Evolutionary conservation across 2,329 filamentous ascomycete genomes (phyloP).

Genomic region (Purpureocillium lavendulum): DNA sequence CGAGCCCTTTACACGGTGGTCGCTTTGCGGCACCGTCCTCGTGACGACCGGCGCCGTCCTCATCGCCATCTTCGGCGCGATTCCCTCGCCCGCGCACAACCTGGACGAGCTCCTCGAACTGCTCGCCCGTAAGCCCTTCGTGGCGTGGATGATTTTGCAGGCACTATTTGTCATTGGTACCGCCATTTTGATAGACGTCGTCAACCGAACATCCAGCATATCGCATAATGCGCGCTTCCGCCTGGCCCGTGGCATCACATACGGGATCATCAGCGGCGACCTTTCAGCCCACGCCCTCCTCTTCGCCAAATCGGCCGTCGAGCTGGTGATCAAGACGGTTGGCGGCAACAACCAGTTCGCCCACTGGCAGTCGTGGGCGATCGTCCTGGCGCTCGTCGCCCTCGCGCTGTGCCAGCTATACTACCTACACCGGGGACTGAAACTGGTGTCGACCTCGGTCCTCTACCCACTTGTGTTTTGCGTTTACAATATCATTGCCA

Average conservation of each 20-base stretch:
- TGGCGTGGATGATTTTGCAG: constrained; percentile 84
- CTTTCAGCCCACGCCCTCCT: constrained; percentile 88
- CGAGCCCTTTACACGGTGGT: constrained; percentile 91
- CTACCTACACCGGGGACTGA: constrained; percentile 87
- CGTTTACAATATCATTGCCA: constrained; percentile 98
- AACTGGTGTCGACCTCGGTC: constrained; percentile 90
- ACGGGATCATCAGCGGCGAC: constrained; percentile 85
- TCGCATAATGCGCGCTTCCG: constrained; percentile 59
- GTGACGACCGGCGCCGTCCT: constrained; percentile 83
- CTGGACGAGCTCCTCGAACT: constrained; percentile 73
- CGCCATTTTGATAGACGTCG: constrained; percentile 52
- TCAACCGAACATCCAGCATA: constrained; percentile 41
- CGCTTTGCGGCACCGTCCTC: constrained; percentile 79
- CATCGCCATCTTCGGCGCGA: constrained; percentile 89
- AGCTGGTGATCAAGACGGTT: constrained; percentile 79
- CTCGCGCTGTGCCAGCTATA: constrained; percentile 88
- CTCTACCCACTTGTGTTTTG: constrained; percentile 97
- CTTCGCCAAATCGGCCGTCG: constrained; percentile 92
- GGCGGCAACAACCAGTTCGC: constrained; percentile 90
- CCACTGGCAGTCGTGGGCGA: constrained; percentile 90
- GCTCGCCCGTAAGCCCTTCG: constrained; percentile 64
- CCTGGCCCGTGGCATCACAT: constrained; percentile 73
- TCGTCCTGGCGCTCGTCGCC: constrained; percentile 70
- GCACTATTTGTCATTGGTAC: constrained; percentile 63
- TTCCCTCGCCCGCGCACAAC: constrained; percentile 85